Conservation (phyloP, 441 rosid genomes). For the Eutrema salsugineum region DNA sequence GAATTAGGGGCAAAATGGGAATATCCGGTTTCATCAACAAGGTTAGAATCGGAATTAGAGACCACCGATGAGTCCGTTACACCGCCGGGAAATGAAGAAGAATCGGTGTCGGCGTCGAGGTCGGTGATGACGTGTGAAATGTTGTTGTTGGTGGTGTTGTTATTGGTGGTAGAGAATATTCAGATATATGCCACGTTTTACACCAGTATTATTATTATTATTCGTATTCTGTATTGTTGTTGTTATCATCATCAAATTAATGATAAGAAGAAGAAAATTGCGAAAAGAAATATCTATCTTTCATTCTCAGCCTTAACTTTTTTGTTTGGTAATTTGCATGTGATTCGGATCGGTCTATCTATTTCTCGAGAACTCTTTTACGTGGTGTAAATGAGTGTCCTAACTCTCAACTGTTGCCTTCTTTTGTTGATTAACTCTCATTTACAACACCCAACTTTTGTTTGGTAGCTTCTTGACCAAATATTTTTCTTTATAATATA, state of each 20-base stretch:
- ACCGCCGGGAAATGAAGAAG: neutral
- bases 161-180: conserved; percentile 35
- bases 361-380: neutral
- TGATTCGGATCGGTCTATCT: conserved; percentile 35
- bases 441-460: conserved; percentile 7
- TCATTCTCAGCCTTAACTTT: conserved; percentile 31
- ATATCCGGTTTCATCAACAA: conserved; percentile 12
- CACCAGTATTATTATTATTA: neutral
- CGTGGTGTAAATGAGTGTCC: conserved; percentile 24
- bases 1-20: conserved; percentile 19
- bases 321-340: conserved; percentile 33
- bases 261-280: neutral
- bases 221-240: conserved; percentile 8
- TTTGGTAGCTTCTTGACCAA: conserved; percentile 22
- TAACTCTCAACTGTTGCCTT: conserved; percentile 27
- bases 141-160: neutral
- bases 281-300: conserved; percentile 5
- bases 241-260: neutral
- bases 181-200: conserved; percentile 29
- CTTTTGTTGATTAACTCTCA: conserved; percentile 21
- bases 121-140: conserved; percentile 18
- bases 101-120: conserved; percentile 4
- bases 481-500: neutral
- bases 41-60: conserved; percentile 24
- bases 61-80: neutral